Base-by-base conservation (phyloP, 2,329 filamentous ascomycete species). In the Bipolaris oryzae region DNA sequence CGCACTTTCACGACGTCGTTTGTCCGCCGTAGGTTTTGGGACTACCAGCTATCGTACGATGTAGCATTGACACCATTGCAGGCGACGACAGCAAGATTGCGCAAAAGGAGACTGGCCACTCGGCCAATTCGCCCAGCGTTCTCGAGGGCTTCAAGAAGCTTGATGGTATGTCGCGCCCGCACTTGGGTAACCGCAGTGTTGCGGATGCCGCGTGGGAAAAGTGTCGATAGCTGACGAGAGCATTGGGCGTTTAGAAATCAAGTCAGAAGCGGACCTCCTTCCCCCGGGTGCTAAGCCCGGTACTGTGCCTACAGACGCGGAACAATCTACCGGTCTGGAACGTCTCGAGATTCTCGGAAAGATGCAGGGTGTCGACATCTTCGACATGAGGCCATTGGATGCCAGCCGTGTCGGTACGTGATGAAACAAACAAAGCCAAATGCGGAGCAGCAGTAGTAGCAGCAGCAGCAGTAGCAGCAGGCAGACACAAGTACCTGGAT, bases 311-410 rank as follows among this genome's bases (percentile, higher is more conserved):
- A 96, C 91, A 81, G 95, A 99, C 80, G 80, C 96, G 77, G 92
- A 98, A 79, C 95, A 99, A 80, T 82, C 95, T 58, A 98, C 95
- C 71, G 95, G 95, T 90, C 85, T 98, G 59, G 95, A 99, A 85
- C 93, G 95, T 87, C 87, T 99, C 71, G 95, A 99, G 82, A 95
- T 99, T 75, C 85, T 99, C 78, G 95, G 95, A 81, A 99, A 99
- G 88, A 96, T 98, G 90, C 92, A 98, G 85, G 93, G 95, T 68
- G 84, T 97, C 73, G 95, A 99, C 77, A 84, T 98, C 77, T 99
- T 99, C 83, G 93, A 99, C 82, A 96, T 98, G 95, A 89, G 87
- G 80, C 95, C 95, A 63, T 87, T 99, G 71, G 95, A 98, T 78
- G 85, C 94, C 64, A 95, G 90, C 78, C 89, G 95, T 76, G 86